phyloP scores from a whole-genome alignment of 768 basidiomycete species.

The Amanita pseudoporphyria region DNA sequence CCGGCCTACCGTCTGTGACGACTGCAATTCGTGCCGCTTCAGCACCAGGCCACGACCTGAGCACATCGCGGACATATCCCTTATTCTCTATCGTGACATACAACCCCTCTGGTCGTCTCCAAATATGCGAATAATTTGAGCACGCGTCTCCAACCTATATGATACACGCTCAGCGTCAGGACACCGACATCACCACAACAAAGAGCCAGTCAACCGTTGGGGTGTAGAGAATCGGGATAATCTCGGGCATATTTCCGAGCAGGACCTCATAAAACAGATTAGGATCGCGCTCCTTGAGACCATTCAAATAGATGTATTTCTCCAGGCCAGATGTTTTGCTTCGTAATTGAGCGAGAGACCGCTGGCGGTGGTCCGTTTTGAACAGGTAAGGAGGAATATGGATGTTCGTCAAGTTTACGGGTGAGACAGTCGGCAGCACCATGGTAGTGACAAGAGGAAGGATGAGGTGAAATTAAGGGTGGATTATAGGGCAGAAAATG shows the following conservation, averaged over 20 bases:
- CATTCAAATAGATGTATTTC: constrained; percentile 63
- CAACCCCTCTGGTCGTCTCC: constrained; percentile 51
- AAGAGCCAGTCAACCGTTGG: constrained; percentile 41
- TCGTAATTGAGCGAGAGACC: constrained; percentile 49
- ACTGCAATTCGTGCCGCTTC: constrained; percentile 53
- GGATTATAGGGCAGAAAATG: neutral
- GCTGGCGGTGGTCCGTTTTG: constrained; percentile 41
- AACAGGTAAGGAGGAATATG: constrained; percentile 40
- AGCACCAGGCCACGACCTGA: constrained; percentile 40
- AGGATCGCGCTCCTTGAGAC: constrained; percentile 52
- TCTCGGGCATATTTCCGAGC: constrained; percentile 52
- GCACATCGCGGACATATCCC: constrained; percentile 48
- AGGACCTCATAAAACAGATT: constrained; percentile 59
- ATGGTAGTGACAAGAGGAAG: constrained; percentile 11
- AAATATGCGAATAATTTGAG: constrained; percentile 60
- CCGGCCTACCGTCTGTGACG: constrained; percentile 56
- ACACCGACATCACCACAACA: neutral
- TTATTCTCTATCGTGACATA: constrained; percentile 60
- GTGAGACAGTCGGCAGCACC: neutral
- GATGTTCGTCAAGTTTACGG: constrained; percentile 6
- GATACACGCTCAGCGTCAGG: constrained; percentile 9
- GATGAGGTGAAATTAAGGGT: constrained; percentile 15
- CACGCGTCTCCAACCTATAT: constrained; percentile 61
- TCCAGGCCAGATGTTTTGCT: constrained; percentile 48
- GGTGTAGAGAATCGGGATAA: constrained; percentile 66